These are phyloP conservation scores for Antarctomyces pellizariae DNA, from an alignment of 495 filamentous ascomycete species.

Conservation along the genomic window DNA sequence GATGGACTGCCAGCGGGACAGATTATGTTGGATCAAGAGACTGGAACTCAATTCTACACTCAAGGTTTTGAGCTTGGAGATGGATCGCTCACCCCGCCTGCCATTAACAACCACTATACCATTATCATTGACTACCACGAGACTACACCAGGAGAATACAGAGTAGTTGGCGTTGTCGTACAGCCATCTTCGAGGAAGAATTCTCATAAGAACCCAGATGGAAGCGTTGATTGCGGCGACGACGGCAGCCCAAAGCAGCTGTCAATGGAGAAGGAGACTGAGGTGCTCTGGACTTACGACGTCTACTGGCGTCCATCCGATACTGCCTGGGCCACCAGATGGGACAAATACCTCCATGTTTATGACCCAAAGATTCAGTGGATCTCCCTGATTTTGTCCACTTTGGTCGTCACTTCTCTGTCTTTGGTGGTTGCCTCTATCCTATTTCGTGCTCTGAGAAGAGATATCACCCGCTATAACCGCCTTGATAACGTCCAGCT, in stretches of 20 bases:
- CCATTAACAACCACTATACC: conserved; percentile 83
- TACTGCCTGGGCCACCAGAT: conserved; percentile 84
- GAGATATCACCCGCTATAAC: conserved; percentile 93
- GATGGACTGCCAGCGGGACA: conserved; percentile 85
- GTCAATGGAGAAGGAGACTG: conserved; percentile 37
- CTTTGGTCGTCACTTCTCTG: conserved; percentile 80
- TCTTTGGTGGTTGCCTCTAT: conserved; percentile 78
- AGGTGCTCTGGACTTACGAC: conserved; percentile 73
- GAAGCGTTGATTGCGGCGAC: conserved; percentile 36
- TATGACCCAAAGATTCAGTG: conserved; percentile 94
- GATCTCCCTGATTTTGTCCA: conserved; percentile 89
- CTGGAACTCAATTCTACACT: conserved; percentile 53
- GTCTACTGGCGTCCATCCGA: conserved; percentile 60
- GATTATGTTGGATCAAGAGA: conserved; percentile 44
- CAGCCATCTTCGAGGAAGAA: conserved; percentile 49
- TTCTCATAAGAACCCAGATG: conserved; percentile 27
- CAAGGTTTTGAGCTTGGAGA: conserved; percentile 74
- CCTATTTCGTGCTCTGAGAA: conserved; percentile 61
- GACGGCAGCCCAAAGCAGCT: conserved; percentile 29
- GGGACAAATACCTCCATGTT: conserved; percentile 95
- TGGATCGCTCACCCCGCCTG: conserved; percentile 25
- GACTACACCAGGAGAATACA: conserved; percentile 37
- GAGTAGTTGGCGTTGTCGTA: conserved; percentile 81
- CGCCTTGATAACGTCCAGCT: conserved; percentile 66
- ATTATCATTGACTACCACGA: conserved; percentile 87